Base-by-base conservation (phyloP, 768 basidiomycete genomes). In the Artomyces pyxidatus region DNA sequence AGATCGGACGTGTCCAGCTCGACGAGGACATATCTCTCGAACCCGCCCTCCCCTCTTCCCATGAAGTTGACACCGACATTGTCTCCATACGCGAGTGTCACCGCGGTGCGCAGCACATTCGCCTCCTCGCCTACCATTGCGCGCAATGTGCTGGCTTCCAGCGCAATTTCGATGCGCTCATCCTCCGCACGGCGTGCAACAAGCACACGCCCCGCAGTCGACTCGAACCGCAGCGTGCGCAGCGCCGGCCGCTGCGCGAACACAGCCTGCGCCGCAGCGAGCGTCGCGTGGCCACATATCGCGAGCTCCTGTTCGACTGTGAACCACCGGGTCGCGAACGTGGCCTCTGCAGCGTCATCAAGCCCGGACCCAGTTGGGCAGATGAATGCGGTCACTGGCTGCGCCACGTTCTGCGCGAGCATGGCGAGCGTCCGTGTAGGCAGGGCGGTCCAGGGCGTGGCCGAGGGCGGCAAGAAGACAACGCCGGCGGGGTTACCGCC, bases 281-380 rank as follows among this genome's bases (percentile, higher is more conserved):
- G 58, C 8, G 67, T 65, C 4, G 61, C 66, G 48, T 68, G 66
- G 12, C 66, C 66, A 45, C 66, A 68, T 4, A 68, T 54, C 1
- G 54, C 45, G 4, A 58, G 49, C 49, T 65, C 64, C 7, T 45
- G 29, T 14, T 22, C 17, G 2, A 61, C 56, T 1, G 63, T 62
- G 54, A 63, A 66, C 64, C 62, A 66, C 3, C 63, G 47, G 25
- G 67, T 49, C 23, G 52, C 52, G 45, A 55, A 61, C 22, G 32
- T 42, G n/a, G 35, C 39, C 6, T 11, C 40, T 2, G 27, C 26
- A 11, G 27, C 37, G 7, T 27, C 26, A n/a, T 7, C 16, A 2
- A 27, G 1, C 19, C 12, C 9, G 40, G 26, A 12, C 22, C 6
- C 45, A 19, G 43, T 12, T 4, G 50, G 49, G 0, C 39, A 35